A percentile compares a stretch with the other conserved stretches of the same genome.
Evolutionary conservation across 2,329 filamentous ascomycete genomes (phyloP).

Genomic region (Emmonsia crescens): DNA sequence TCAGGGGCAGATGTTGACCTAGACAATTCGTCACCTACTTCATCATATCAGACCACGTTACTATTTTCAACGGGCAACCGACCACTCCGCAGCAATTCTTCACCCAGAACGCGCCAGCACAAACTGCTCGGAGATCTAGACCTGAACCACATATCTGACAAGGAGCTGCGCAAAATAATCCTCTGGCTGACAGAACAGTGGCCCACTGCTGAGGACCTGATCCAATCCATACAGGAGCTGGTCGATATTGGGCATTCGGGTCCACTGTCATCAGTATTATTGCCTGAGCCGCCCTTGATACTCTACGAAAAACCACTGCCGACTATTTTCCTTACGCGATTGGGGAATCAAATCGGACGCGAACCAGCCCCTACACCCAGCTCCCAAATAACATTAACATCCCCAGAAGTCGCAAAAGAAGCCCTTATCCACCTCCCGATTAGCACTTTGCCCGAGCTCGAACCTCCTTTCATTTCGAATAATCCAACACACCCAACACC

Average conservation of each 20-base stretch:
- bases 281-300: background rate
- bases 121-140: background rate
- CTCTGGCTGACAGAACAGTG: background rate
- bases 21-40: background rate
- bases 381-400: background rate
- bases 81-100: background rate
- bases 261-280: background rate
- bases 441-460: background rate
- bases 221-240: background rate
- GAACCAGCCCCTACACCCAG: background rate
- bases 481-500: background rate
- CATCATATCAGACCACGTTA: background rate
- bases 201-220: background rate
- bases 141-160: background rate
- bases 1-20: background rate
- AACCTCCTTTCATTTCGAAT: background rate
- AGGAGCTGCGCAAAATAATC: background rate
- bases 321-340: background rate
- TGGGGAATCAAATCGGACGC: background rate
- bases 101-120: background rate
- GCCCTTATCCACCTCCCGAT: background rate
- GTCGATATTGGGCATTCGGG: background rate
- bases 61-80: too few species aligned
- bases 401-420: background rate
- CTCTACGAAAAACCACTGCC: background rate